phyloP scores from a whole-genome alignment of 306 rosid genomes.

The Vigna reflexopilosa region DNA sequence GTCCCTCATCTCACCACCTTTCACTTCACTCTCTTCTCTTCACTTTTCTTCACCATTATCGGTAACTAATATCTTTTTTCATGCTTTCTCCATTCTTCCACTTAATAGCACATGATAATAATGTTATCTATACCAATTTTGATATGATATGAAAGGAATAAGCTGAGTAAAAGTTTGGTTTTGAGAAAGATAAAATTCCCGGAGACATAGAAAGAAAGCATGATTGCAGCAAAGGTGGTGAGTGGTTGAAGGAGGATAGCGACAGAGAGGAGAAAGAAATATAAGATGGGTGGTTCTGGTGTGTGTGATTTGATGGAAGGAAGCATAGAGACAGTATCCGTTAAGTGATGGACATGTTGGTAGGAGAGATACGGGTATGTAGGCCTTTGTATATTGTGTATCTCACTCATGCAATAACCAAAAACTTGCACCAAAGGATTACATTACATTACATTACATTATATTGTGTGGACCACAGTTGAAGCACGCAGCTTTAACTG shows the following conservation, averaged over 20 bases:
- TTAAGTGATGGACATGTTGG: slow-evolving; percentile 46
- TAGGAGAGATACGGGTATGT: slow-evolving; percentile 35
- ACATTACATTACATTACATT: slow-evolving; percentile 26
- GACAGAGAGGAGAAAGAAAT: slow-evolving; percentile 14
- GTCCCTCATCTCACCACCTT: slow-evolving; percentile 43
- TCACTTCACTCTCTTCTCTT: too few species aligned
- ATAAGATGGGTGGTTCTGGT: not conserved
- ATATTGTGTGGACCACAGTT: slow-evolving; percentile 54
- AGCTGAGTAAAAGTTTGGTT: too few species aligned
- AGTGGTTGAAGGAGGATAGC: not conserved
- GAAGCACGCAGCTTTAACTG: slow-evolving; percentile 62
- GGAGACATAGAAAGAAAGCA: not conserved
- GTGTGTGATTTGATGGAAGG: slow-evolving; percentile 23
- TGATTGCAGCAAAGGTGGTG: not conserved
- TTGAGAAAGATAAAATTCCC: too few species aligned
- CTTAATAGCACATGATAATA: too few species aligned
- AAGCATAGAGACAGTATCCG: slow-evolving; percentile 37
- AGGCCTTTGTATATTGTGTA: slow-evolving; percentile 16
- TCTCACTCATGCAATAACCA: slow-evolving; percentile 34
- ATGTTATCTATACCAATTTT: too few species aligned
- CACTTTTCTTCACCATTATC: too few species aligned
- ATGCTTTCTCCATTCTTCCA: too few species aligned
- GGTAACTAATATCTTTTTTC: too few species aligned
- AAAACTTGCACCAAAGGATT: slow-evolving; percentile 48
- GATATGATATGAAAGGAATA: too few species aligned